Base-by-base conservation (phyloP, 495 filamentous ascomycete species). In the Halenospora varia region DNA sequence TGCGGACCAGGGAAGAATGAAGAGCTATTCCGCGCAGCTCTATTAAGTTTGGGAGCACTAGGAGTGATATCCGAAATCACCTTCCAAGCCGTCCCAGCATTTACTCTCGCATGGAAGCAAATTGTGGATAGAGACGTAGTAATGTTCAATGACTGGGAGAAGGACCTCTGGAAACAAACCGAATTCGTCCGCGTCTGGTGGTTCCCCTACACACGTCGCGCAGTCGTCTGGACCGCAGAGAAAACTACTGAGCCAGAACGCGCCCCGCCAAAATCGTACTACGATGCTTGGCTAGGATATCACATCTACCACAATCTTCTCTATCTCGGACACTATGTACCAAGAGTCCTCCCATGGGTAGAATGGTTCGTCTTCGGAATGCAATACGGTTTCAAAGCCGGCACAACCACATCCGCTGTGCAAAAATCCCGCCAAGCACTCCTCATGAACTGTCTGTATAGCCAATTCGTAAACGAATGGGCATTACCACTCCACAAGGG, bases 381-480 rank as follows among this genome's bases (percentile, higher is more conserved):
- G 83, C 90, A 97, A 69, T 97, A 96, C 70, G 92, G 92, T 35
- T 96, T 96, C 77, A 62, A 75, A 2, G 83, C 89, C 57, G 84
- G 87, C 23, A 74, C 72, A 2, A 76, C 78, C 44, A 88, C 81
- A 18, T 57, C 63, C 26, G 95, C 87, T 19, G 82, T 96, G n/a
- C 85, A 96, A 72, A 84, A 85, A 18, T 85, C 84, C 39, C 83
- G 89, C 19, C 69, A 84, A 51, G 95, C 91, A 9, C 77, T 98
- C 55, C 75, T 96, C 45, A 91, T 98, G 88, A 92, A 98, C 71
- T 98, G 94, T 69, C 81, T 97, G 17, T 98, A 95, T 73, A 91
- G 86, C 19, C 94, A 98, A 69, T 95, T 90, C 64, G 94, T 98
- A 46, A 96, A 98, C 68, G 94, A 98, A 68, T 98, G 94, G 94